Evolutionary conservation across 768 basidiomycete genomes (phyloP), one percentile per base, ranked within the genome.

Genomic region (Phaffia australis): DNA sequence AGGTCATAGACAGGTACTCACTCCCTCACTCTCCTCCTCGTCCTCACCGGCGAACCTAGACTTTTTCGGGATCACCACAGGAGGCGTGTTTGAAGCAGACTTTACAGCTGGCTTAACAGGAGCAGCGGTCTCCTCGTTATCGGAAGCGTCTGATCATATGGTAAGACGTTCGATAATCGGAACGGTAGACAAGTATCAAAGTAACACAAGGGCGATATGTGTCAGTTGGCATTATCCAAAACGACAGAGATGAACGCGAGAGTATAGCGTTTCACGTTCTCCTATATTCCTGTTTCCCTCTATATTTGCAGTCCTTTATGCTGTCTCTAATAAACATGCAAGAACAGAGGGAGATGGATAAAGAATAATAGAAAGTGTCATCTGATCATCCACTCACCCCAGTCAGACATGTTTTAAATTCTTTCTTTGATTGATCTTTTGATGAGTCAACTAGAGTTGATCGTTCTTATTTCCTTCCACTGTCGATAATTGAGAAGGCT

Each of bases 41-140:
- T 69, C 67, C 35, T 65, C 64, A 14, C 64, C 64, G 23, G 61
- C 67, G 42, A 69, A 69, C 25, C 51, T 25, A 42, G 52, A 30
- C 58, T 64, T 63, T 48, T 59, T 57, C 32, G 67, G 63, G 32
- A 64, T 50, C 2, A 69, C 56, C 3, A 68, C 48, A n/a, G 61
- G 48, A 21, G 66, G 46, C 14, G 63, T 49, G 7, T 61, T 7
- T 16, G 65, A 18, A 5, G 59, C 49, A 29, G 64, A 35, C 29
- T 23, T 54, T 29, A 30, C 52, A 23, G 52, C 29, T 29, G 52
- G 52, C 52, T 54, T 54, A 18, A 58, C 56, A 27, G 64, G 46
- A 50, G 64, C n/a, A 52, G 64, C 27, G 29, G 55, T 29, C 7
- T 32, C 48, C 56, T 67, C 62, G 51, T 48, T 42, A 18, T 69